Evolutionary conservation across 2,329 filamentous ascomycete genomes (phyloP).

Genomic region (Helminthosporium solani): DNA sequence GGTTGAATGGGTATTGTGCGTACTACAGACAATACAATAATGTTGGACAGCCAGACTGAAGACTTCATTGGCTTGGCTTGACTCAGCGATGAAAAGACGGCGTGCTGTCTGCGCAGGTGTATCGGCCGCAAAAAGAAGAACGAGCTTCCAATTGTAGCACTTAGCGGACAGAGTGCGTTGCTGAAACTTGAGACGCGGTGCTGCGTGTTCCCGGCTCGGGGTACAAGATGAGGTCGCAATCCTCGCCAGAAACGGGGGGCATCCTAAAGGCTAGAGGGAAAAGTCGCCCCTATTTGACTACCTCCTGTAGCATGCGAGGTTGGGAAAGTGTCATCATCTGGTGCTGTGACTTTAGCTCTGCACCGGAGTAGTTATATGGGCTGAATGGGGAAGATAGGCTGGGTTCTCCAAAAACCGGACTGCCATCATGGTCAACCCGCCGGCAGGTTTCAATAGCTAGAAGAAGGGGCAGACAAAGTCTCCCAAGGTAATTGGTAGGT

Average conservation of each 20-base stretch:
- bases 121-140: background rate
- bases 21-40: too few species aligned
- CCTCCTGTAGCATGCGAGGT: constrained; percentile 1
- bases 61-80: too few species aligned
- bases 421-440: background rate
- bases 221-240: constrained; percentile 4
- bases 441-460: constrained; percentile 1
- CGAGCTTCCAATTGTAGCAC: background rate
- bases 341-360: background rate
- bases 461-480: constrained; percentile 18
- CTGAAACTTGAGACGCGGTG: background rate
- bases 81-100: too few species aligned
- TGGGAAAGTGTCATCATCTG: background rate
- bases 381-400: too few species aligned
- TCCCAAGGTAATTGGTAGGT: constrained; percentile 14
- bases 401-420: too few species aligned
- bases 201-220: constrained; percentile 12
- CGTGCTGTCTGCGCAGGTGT: too few species aligned
- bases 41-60: too few species aligned
- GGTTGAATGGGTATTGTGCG: background rate
- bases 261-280: background rate
- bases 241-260: background rate
- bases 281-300: background rate
- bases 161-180: background rate
- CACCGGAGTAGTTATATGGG: too few species aligned